phyloP scores from a whole-genome alignment of 805 yeast genomes.

The Cyberlindnera meyerae region DNA sequence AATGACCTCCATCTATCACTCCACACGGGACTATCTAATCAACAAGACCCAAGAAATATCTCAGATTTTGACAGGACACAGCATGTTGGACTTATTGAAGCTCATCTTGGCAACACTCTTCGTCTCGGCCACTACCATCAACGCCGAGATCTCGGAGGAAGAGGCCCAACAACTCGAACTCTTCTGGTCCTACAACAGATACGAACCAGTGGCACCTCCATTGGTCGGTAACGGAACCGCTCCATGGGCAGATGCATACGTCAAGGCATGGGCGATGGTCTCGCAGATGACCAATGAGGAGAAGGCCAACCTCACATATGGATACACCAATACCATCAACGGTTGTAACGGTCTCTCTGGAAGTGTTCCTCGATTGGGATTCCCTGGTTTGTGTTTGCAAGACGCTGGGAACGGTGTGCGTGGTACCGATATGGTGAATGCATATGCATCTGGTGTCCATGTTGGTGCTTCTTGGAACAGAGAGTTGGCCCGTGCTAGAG shows the following conservation, averaged over 20 bases:
- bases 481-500: slow-evolving; percentile 5
- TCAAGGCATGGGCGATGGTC: slow-evolving; percentile 3
- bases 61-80: no score
- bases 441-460: slow-evolving; percentile 8
- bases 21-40: no score
- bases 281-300: slow-evolving; percentile 10
- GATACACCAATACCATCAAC: background rate
- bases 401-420: slow-evolving; percentile 11
- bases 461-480: slow-evolving; percentile 10
- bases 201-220: slow-evolving; percentile 2
- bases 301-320: slow-evolving; percentile 6
- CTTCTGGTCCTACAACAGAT: slow-evolving; percentile 4
- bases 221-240: slow-evolving; percentile 3
- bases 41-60: no score
- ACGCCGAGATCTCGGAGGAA: background rate
- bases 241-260: slow-evolving; percentile 6
- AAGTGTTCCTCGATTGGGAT: slow-evolving; percentile 4
- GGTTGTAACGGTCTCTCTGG: slow-evolving; percentile 8
- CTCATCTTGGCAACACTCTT: background rate
- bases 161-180: slow-evolving; percentile 2
- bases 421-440: slow-evolving; percentile 8
- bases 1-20: no score
- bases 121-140: background rate
- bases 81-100: no score
- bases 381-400: slow-evolving; percentile 6